Evolutionary conservation across 2,329 filamentous ascomycete species (phyloP).

Genomic region (Huntiella bhutanensis): DNA sequence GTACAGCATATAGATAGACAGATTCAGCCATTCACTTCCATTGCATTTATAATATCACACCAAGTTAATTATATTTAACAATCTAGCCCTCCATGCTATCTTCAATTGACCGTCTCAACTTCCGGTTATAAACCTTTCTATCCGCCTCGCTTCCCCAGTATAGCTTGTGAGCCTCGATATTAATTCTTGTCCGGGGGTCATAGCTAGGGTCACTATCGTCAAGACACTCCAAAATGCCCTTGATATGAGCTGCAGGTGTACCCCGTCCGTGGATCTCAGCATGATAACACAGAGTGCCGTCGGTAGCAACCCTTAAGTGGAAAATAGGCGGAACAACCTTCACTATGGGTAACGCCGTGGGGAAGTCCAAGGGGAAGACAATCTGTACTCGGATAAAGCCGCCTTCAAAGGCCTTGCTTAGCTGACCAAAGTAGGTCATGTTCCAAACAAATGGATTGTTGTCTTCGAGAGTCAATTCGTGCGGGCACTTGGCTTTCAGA

Average conservation of each 20-base stretch:
- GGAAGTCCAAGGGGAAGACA: slow-evolving; percentile 66
- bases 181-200: slow-evolving; percentile 73
- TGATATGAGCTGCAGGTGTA: slow-evolving; percentile 65
- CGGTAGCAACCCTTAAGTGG: slow-evolving; percentile 66
- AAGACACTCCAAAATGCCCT: slow-evolving; percentile 62
- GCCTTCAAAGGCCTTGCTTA: slow-evolving; percentile 85
- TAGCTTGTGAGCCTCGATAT: slow-evolving; percentile 67
- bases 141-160: slow-evolving; percentile 67
- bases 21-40: too few relatives aligned
- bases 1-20: too few relatives aligned
- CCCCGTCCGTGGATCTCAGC: slow-evolving; percentile 42
- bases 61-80: too few relatives aligned
- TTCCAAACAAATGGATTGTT: slow-evolving; percentile 80
- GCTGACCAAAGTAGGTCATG: slow-evolving; percentile 74
- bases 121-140: slow-evolving; percentile 68
- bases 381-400: slow-evolving; percentile 72
- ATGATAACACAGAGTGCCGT: slow-evolving; percentile 71
- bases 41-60: too few relatives aligned
- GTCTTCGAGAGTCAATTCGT: slow-evolving; percentile 59
- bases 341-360: slow-evolving; percentile 71
- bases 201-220: slow-evolving; percentile 79
- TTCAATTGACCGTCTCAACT: slow-evolving; percentile 59
- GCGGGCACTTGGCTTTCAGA: slow-evolving; percentile 22
- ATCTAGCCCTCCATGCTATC: slow-evolving; percentile 34
- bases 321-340: slow-evolving; percentile 66